phyloP scores from a whole-genome alignment of 495 filamentous ascomycete genomes.

The Podospora pseudocomata region DNA sequence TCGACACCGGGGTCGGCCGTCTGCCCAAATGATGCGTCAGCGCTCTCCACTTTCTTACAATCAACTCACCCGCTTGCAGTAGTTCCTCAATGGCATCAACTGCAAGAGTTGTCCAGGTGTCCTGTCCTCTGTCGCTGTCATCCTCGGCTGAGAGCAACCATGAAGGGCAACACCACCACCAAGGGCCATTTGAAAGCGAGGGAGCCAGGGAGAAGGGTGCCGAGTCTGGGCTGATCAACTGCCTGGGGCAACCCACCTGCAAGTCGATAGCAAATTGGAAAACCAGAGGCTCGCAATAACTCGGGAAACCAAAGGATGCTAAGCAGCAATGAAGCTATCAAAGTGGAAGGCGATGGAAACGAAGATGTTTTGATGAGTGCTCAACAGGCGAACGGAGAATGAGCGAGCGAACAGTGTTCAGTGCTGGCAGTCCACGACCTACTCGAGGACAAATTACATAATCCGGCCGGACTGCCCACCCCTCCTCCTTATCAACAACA shows the following conservation, averaged over 20 bases:
- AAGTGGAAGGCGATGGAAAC: neutral
- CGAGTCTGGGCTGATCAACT: slow-evolving; percentile 19
- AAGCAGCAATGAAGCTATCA: neutral
- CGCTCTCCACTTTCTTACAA: slow-evolving; percentile 5
- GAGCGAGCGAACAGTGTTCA: slow-evolving; percentile 15
- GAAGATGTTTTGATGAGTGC: neutral
- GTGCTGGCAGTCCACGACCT: slow-evolving; percentile 17
- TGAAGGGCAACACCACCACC: too few relatives aligned
- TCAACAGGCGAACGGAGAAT: neutral
- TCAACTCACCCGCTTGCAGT: neutral
- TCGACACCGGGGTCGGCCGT: slow-evolving; percentile 12
- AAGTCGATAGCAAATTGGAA: neutral
- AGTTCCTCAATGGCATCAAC: neutral
- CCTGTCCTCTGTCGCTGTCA: neutral
- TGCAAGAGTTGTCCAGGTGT: neutral
- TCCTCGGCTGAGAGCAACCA: too few relatives aligned
- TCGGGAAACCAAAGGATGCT: neutral
- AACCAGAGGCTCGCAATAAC: neutral
- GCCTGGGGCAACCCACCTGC: slow-evolving; percentile 20
- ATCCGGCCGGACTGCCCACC: slow-evolving; percentile 5
- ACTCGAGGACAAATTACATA: slow-evolving; percentile 25
- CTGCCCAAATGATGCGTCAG: slow-evolving; percentile 29
- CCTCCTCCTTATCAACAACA: neutral
- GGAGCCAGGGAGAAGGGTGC: neutral
- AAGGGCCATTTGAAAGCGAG: neutral